These are phyloP conservation scores for Tripidium arundinaceum DNA, from an alignment of 202 grass and related monocot species.

Conservation along the genomic window DNA sequence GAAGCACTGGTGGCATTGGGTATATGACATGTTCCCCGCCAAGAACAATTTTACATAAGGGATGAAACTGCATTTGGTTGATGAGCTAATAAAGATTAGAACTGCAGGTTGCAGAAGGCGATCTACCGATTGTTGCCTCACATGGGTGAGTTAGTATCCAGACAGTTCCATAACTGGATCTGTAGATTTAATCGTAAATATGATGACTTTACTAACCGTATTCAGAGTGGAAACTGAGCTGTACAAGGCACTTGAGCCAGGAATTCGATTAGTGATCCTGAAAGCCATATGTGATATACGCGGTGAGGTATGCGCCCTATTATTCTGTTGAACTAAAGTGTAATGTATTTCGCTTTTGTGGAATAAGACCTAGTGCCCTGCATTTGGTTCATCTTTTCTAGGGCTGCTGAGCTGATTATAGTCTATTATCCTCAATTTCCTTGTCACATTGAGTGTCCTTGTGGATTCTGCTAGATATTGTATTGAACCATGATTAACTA, in stretches of 20 bases:
- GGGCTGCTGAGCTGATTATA: background rate
- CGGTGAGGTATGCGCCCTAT: conserved; percentile 55
- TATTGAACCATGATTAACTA: background rate
- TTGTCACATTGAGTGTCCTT: background rate
- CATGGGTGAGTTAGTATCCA: conserved; percentile 65
- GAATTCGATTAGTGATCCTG: conserved; percentile 71
- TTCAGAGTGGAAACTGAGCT: conserved; percentile 69
- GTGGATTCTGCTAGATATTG: background rate
- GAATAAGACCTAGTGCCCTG: background rate
- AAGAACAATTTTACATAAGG: conserved; percentile 65
- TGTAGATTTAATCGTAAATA: conserved; percentile 12
- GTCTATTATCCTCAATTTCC: background rate
- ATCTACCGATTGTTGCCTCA: conserved; percentile 73
- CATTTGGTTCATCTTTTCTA: background rate
- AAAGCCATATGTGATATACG: conserved; percentile 96
- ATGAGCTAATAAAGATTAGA: conserved; percentile 42
- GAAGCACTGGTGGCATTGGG: conserved; percentile 97
- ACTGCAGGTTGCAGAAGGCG: conserved; percentile 81
- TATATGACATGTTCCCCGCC: conserved; percentile 33
- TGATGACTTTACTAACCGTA: conserved; percentile 20
- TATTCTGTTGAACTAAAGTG: background rate
- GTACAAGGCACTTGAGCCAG: conserved; percentile 82
- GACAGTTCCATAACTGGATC: conserved; percentile 6
- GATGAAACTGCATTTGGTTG: conserved; percentile 27
- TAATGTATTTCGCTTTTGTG: background rate